phyloP scores from a whole-genome alignment of 2,329 filamentous ascomycete species.

The Ramichloridium luteum region DNA sequence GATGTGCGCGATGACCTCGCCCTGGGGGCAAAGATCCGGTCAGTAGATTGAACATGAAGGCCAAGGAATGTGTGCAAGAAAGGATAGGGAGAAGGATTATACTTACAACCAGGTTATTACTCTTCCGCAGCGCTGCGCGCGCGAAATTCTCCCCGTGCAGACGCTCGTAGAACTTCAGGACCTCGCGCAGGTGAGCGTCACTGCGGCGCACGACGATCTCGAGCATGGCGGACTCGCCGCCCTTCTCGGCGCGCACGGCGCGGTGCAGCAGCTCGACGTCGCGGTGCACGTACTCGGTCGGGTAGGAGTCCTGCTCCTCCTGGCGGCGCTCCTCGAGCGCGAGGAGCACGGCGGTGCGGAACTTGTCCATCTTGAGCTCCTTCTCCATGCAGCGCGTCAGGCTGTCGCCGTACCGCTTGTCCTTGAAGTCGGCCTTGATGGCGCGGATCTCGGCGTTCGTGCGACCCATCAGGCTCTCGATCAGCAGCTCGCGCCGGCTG shows the following conservation, averaged over 20 bases:
- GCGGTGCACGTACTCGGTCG: conserved; percentile 44
- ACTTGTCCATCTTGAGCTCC: conserved; percentile 92
- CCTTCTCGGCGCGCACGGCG: conserved; percentile 56
- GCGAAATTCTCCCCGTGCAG: conserved; percentile 72
- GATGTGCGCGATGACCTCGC: conserved; percentile 86
- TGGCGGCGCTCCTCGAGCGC: conserved; percentile 74
- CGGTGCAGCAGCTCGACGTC: conserved; percentile 64
- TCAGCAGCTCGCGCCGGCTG: conserved; percentile 74
- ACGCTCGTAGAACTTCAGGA: conserved; percentile 64
- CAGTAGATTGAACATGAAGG: background rate
- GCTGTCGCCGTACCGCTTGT: conserved; percentile 81
- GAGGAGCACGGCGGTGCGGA: conserved; percentile 74
- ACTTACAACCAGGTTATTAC: conserved; percentile 82
- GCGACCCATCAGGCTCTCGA: conserved; percentile 84
- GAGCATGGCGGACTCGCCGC: conserved; percentile 81
- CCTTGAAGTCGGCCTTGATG: conserved; percentile 80
- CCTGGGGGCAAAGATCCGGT: conserved; percentile 42
- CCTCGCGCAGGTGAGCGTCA: conserved; percentile 69
- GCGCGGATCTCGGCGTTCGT: conserved; percentile 72
- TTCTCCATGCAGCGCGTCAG: conserved; percentile 77
- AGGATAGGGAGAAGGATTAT: conserved; percentile 6
- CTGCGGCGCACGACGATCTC: conserved; percentile 68
- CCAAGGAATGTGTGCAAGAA: background rate
- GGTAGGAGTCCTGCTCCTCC: conserved; percentile 57
- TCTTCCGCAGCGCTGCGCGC: conserved; percentile 74